Evolutionary conservation across 352 stramenopile genomes (phyloP), one percentile per base, ranked within the genome.

Genomic region (Phytopythium montanum): DNA sequence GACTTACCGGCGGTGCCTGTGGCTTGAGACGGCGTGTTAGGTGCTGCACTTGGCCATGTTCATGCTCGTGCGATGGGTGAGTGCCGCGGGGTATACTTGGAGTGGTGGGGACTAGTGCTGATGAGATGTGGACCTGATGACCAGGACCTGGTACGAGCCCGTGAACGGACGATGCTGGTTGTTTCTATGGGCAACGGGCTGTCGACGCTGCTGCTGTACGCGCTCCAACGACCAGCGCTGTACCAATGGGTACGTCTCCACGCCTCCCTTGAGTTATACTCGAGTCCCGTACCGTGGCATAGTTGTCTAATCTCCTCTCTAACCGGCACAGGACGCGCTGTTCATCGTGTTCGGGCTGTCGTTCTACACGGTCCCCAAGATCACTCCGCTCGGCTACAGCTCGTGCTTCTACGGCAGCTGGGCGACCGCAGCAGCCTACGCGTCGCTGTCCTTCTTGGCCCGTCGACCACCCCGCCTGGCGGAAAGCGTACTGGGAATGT

Each of bases 361-460:
- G 31, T 94, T 94, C 66, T 94, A 92, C 54, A 92, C 85, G 8
- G 90, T 92, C 53, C 85, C 85, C 41, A 94, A 94, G 65, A 77
- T 94, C 48, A 94, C 85, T 34, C 82, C 85, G 36, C 65, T 94
- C 21, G 79, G 85, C 51, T 94, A 91, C 58, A 79, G 92, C 12
- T 76, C 83, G 18, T 88, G 79, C 18, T 79, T 85, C 25, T 72
- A 85, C 49, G 85, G 85, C 12, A 94, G 85, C 54, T 90, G 77
- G 77, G 60, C 64, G 42, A 94, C 85, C 0, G 74, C 82, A 4
- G 54, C 69, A 14, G 59, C 90, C 38, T 90, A 94, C 64, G 60
- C 70, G 0, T 55, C 66, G 18, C 68, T 92, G 7, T 72, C 75
- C 36, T 81, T 94, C 45, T 58, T 76, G 33, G 68, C 88, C 58